phyloP scores from a whole-genome alignment of 768 basidiomycete species.

The Hemileccinum impolitum region DNA sequence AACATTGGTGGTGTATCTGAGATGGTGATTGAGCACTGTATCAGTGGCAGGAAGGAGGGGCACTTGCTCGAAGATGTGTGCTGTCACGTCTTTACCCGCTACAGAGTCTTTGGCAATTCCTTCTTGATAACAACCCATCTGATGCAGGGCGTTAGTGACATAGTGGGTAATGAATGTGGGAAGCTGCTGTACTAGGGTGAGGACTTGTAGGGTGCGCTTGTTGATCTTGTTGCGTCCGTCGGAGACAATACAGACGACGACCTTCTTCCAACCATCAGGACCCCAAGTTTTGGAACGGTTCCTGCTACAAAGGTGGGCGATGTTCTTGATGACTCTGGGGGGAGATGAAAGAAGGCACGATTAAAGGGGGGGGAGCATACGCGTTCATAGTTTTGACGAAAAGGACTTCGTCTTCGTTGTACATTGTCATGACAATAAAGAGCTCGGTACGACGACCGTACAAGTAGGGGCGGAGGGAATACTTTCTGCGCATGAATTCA shows the following conservation, averaged over 20 bases:
- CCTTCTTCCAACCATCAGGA: constrained; percentile 86
- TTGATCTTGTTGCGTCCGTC: constrained; percentile 86
- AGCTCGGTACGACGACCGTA: constrained; percentile 82
- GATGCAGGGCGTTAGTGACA: not conserved
- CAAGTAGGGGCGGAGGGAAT: constrained; percentile 76
- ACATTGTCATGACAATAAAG: constrained; percentile 97
- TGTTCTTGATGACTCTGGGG: constrained; percentile 77
- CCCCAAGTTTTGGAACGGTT: constrained; percentile 78
- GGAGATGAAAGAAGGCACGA: constrained; percentile 8
- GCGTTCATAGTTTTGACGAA: constrained; percentile 84
- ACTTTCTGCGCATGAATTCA: constrained; percentile 75
- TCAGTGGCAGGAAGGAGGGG: not conserved
- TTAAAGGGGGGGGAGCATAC: constrained; percentile 38
- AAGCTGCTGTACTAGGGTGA: constrained; percentile 58
- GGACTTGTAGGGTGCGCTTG: constrained; percentile 86
- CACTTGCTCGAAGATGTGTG: constrained; percentile 86
- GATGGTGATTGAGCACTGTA: constrained; percentile 1
- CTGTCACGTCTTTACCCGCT: constrained; percentile 86
- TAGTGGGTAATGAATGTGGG: not conserved
- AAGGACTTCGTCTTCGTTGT: constrained; percentile 84
- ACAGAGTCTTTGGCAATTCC: constrained; percentile 88
- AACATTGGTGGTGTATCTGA: constrained; percentile 74
- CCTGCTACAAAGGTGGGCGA: constrained; percentile 73
- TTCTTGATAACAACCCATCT: constrained; percentile 89
- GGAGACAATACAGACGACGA: constrained; percentile 84